phyloP scores from a whole-genome alignment of 768 basidiomycete species.

The Lyophyllum decastes region DNA sequence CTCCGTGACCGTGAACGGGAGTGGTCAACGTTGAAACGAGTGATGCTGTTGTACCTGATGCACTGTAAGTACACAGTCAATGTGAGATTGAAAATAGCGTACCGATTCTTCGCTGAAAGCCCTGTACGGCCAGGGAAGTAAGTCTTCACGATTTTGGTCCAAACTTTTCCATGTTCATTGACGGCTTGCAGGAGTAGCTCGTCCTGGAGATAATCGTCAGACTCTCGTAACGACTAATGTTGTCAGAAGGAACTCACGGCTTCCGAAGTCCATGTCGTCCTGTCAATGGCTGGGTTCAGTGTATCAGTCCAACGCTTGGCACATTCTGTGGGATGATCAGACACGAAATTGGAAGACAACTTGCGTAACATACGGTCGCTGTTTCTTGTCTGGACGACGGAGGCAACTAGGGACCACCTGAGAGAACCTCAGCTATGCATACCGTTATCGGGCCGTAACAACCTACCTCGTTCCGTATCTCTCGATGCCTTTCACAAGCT shows the following conservation, averaged over 20 bases:
- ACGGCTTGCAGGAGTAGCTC: constrained; percentile 56
- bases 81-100: constrained; percentile 9
- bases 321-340: constrained; percentile 42
- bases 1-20: constrained; percentile 36
- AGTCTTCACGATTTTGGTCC: constrained; percentile 63
- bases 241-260: constrained; percentile 34
- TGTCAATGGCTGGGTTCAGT: constrained; percentile 59
- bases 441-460: background rate
- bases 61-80: background rate
- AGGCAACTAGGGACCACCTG: constrained; percentile 62
- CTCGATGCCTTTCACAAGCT: constrained; percentile 56
- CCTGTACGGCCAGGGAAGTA: constrained; percentile 64
- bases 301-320: constrained; percentile 67
- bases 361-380: constrained; percentile 52
- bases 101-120: constrained; percentile 62
- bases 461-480: constrained; percentile 55
- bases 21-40: constrained; percentile 44
- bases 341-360: background rate
- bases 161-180: constrained; percentile 56
- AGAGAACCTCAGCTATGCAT: background rate
- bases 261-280: constrained; percentile 59
- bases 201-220: constrained; percentile 37
- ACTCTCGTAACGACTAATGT: background rate
- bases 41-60: constrained; percentile 53
- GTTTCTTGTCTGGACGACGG: constrained; percentile 55